Percentiles rank a stretch among this genome's conserved stretches.
Evolutionary conservation across 2,329 filamentous ascomycete genomes (phyloP).

Genomic region (Botryosphaeria dothidea): DNA sequence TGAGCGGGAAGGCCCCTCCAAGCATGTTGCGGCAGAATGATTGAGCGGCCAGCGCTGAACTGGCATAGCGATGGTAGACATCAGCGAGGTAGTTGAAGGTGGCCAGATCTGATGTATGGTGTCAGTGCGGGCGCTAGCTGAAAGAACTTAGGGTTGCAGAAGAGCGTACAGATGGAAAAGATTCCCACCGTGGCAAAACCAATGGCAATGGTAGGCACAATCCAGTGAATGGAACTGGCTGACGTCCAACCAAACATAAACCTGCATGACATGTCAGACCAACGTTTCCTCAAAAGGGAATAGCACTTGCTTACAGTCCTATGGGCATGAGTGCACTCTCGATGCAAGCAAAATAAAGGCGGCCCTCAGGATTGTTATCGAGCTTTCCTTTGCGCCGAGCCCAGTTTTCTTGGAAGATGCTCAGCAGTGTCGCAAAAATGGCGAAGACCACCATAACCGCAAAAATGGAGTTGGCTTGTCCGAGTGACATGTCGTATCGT

Average conservation of each 20-base stretch:
- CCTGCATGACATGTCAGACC: no score
- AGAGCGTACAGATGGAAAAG: conserved; percentile 70
- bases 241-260: conserved; percentile 80
- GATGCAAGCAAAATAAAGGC: conserved; percentile 81
- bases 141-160: no score
- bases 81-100: conserved; percentile 94
- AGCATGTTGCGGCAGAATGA: conserved; percentile 83
- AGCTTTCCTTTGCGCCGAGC: conserved; percentile 50
- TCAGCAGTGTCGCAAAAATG: conserved; percentile 65
- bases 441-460: conserved; percentile 68
- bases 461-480: conserved; percentile 73
- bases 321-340: conserved; percentile 73
- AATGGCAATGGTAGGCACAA: conserved; percentile 69
- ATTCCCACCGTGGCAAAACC: conserved; percentile 81
- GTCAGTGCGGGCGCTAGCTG: no score
- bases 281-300: no score
- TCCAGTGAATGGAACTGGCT: conserved; percentile 65
- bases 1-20: conserved; percentile 76
- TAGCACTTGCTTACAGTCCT: conserved; percentile 56
- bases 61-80: conserved; percentile 81
- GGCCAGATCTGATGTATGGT: conserved; percentile 52
- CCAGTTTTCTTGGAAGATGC: conserved; percentile 71
- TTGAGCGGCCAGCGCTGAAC: conserved; percentile 82
- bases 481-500: conserved; percentile 67
- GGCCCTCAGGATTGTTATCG: conserved; percentile 60